Evolutionary conservation across 495 filamentous ascomycete species (phyloP).

Genomic region (Penicillium desertorum): DNA sequence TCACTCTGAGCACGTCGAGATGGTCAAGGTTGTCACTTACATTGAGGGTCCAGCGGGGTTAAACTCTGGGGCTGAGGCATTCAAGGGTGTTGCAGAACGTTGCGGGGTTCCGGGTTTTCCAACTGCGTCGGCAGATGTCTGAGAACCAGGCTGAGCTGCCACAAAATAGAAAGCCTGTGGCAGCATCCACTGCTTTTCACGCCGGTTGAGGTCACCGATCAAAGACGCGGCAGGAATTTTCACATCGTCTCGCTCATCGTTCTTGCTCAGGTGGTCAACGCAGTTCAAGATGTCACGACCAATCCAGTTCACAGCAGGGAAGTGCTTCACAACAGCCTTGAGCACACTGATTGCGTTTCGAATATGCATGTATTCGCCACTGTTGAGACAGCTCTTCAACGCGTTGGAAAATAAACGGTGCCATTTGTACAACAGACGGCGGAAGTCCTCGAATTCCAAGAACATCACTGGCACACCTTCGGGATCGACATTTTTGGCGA

Average conservation of each 20-base stretch:
- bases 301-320: conserved; percentile 87
- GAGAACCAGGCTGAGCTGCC: conserved; percentile 28
- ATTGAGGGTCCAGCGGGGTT: conserved; percentile 36
- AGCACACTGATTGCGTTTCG: conserved; percentile 91
- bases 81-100: conserved; percentile 40
- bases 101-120: conserved; percentile 42
- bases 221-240: conserved; percentile 86
- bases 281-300: conserved; percentile 66
- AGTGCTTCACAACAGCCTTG: conserved; percentile 72
- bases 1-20: neutral
- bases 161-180: conserved; percentile 68
- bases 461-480: conserved; percentile 65
- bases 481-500: conserved; percentile 60
- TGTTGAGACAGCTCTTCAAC: conserved; percentile 72
- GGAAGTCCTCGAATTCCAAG: conserved; percentile 82
- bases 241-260: conserved; percentile 80
- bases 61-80: conserved; percentile 51
- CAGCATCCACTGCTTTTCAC: conserved; percentile 79
- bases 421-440: conserved; percentile 83
- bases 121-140: conserved; percentile 25
- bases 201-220: conserved; percentile 74
- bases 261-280: conserved; percentile 63
- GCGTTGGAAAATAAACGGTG: conserved; percentile 74
- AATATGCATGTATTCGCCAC: conserved; percentile 95
- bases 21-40: conserved; percentile 38